phyloP scores from a whole-genome alignment of 148 eudicot genomes.

The Silene conica region DNA sequence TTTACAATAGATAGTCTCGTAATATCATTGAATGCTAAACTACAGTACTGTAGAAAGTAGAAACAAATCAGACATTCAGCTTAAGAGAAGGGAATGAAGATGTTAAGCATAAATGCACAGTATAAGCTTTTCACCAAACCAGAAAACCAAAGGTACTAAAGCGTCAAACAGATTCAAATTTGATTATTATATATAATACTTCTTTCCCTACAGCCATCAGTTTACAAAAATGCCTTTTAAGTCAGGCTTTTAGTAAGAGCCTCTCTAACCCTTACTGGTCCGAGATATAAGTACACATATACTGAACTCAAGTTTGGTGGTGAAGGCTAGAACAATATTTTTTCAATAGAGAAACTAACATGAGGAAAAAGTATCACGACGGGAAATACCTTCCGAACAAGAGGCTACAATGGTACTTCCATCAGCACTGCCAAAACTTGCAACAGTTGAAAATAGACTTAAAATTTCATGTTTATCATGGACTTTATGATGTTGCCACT shows the following conservation, averaged over 20 bases:
- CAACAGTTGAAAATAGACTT: conserved; percentile 54
- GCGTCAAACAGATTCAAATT: conserved; percentile 1
- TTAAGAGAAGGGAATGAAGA: background rate
- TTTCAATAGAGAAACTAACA: background rate
- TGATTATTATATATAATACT: background rate
- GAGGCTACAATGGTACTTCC: conserved; percentile 87
- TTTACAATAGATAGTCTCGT: background rate
- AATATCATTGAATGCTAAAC: background rate
- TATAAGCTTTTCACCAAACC: background rate
- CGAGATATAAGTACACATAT: background rate
- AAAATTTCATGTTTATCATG: conserved; percentile 69
- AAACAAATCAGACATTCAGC: background rate
- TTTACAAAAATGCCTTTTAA: background rate
- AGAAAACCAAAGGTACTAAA: background rate
- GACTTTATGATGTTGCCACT: conserved; percentile 87
- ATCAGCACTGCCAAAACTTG: conserved; percentile 90
- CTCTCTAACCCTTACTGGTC: background rate
- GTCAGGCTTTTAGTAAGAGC: background rate
- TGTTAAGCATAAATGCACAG: background rate
- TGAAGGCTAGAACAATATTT: background rate
- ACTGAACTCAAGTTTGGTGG: background rate
- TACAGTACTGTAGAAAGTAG: background rate
- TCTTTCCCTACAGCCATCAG: background rate
- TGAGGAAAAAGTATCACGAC: background rate
- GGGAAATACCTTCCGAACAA: conserved; percentile 76